Conservation (phyloP, 202 grass and related monocot genomes). For the Eragrostis tef region DNA sequence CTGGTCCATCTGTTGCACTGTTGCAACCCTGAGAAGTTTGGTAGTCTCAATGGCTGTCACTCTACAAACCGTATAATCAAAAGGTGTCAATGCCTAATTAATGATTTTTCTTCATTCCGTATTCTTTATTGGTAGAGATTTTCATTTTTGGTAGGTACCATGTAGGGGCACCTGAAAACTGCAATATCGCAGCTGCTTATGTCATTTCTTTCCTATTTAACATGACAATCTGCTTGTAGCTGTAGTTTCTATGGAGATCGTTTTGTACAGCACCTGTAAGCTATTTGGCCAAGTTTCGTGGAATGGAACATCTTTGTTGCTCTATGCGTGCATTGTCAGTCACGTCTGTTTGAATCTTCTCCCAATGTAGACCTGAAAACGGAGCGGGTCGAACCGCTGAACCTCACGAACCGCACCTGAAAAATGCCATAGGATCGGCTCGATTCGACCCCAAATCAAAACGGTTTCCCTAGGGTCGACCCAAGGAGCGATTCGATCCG, state of each 20-base stretch:
- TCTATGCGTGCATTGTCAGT: background rate
- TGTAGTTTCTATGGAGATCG: background rate
- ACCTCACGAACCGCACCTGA: no score
- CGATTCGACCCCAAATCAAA: no score
- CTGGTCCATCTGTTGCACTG: background rate
- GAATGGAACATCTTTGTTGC: background rate
- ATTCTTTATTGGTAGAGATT: conserved; percentile 6
- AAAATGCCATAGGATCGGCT: no score
- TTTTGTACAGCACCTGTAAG: background rate
- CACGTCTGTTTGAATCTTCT: background rate
- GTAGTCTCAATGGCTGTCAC: conserved; percentile 4
- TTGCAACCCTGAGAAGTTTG: background rate
- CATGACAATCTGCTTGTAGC: background rate
- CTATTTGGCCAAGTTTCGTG: background rate
- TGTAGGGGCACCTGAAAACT: background rate
- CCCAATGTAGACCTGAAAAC: background rate
- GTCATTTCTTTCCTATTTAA: background rate
- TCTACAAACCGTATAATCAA: background rate
- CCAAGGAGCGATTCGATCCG: no score
- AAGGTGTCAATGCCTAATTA: conserved; percentile 8
- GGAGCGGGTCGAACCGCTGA: no score
- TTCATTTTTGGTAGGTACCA: background rate
- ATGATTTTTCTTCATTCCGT: conserved; percentile 4
- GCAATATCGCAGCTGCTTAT: background rate
- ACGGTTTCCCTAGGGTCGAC: no score